These are phyloP conservation scores for Fusarium miscanthi DNA, from an alignment of 2,329 filamentous ascomycete genomes.

Conservation along the genomic window DNA sequence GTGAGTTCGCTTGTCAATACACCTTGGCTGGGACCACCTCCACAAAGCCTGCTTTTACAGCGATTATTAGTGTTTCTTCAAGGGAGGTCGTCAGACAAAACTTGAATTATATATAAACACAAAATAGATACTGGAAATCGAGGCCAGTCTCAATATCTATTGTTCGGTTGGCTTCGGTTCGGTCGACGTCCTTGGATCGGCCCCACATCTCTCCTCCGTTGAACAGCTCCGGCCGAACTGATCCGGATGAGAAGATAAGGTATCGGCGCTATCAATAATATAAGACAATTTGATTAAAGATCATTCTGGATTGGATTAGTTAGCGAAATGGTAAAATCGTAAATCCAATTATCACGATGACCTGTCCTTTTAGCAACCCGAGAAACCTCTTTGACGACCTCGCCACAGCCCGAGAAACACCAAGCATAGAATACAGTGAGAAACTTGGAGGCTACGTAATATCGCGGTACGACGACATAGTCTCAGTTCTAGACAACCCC, in stretches of 20 bases:
- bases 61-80: background rate
- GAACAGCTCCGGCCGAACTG: background rate
- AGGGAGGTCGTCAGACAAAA: no score
- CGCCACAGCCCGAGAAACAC: background rate
- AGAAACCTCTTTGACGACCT: background rate
- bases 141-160: background rate
- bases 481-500: background rate
- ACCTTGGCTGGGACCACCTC: background rate
- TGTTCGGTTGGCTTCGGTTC: background rate
- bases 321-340: rapidly evolving
- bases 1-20: background rate
- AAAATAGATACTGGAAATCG: background rate
- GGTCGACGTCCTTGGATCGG: background rate
- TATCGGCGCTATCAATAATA: background rate
- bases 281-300: background rate
- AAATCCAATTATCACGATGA: background rate
- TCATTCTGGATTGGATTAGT: rapidly evolving
- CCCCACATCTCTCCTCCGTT: background rate
- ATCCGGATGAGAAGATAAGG: background rate
- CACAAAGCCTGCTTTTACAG: rapidly evolving
- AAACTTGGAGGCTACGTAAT: background rate
- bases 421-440: background rate
- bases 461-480: background rate
- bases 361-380: background rate
- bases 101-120: rapidly evolving